Percentiles rank a stretch among this genome's conserved stretches.
These are phyloP conservation scores for Saccharomyces paradoxus DNA, from an alignment of 805 yeast species.

Conservation along the genomic window DNA sequence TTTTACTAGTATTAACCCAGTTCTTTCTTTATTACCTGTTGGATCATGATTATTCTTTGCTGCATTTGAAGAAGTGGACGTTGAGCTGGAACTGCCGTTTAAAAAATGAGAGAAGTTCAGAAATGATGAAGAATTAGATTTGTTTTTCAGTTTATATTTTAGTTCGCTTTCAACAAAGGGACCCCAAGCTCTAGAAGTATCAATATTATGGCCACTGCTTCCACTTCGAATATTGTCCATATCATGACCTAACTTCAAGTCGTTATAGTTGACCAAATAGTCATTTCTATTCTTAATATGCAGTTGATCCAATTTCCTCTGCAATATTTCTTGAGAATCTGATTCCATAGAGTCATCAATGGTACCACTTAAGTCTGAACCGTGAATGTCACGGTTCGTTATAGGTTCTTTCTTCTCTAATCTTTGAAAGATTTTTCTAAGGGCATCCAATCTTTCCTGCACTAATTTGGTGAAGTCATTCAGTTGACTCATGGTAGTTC, in stretches of 20 bases:
- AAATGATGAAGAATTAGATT: not conserved
- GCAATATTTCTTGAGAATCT: slow-evolving; percentile 17
- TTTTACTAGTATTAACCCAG: slow-evolving; percentile 25
- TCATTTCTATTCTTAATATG: slow-evolving; percentile 8
- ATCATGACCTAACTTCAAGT: not conserved
- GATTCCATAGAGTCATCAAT: slow-evolving; percentile 15
- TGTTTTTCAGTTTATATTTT: slow-evolving; percentile 10
- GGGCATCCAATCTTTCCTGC: slow-evolving; percentile 10
- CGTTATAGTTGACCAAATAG: slow-evolving; percentile 3
- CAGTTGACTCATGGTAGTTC: slow-evolving; percentile 7
- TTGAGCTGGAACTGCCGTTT: not conserved
- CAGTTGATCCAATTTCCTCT: slow-evolving; percentile 22
- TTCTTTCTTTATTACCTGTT: slow-evolving; percentile 7
- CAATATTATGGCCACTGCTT: not conserved
- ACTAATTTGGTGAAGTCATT: slow-evolving; percentile 7
- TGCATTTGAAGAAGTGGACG: not conserved
- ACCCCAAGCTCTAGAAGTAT: not conserved
- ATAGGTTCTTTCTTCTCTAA: slow-evolving; percentile 10
- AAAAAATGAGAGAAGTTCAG: not conserved
- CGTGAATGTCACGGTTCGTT: slow-evolving; percentile 15
- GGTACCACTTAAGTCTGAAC: slow-evolving; percentile 25
- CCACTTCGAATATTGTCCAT: not conserved
- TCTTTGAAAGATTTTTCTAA: slow-evolving; percentile 9
- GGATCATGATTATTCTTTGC: not conserved
- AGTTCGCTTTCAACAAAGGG: slow-evolving; percentile 11